Evolutionary conservation across 2,329 filamentous ascomycete genomes (phyloP).

Genomic region (Colletotrichum sp.): DNA sequence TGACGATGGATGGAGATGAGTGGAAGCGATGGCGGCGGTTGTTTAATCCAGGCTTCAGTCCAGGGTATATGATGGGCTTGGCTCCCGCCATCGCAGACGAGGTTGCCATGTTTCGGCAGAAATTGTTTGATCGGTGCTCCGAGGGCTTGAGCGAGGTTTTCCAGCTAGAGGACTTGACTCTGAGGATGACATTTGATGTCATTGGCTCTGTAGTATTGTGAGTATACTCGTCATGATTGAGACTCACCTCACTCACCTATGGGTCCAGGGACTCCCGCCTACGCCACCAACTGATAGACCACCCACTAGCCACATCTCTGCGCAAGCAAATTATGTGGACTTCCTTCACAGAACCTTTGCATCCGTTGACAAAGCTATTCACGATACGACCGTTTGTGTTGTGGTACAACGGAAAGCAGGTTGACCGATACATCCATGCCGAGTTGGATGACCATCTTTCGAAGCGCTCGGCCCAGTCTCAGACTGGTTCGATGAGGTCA

Average conservation of each 20-base stretch:
- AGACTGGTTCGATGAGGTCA: background rate
- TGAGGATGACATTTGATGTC: conserved; percentile 44
- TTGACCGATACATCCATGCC: background rate
- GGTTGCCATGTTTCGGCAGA: conserved; percentile 33
- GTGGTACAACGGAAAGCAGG: background rate
- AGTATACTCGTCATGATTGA: background rate
- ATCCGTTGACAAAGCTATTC: background rate
- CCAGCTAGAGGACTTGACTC: conserved; percentile 37
- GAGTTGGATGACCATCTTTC: background rate
- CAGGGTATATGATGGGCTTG: conserved; percentile 37
- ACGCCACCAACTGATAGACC: conserved; percentile 28
- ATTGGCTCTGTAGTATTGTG: conserved; percentile 39
- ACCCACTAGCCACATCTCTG: background rate
- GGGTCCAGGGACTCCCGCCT: conserved; percentile 31
- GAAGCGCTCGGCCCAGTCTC: background rate
- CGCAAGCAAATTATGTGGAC: conserved; percentile 4
- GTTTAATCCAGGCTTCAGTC: conserved; percentile 41
- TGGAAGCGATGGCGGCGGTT: conserved; percentile 33
- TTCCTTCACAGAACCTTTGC: background rate
- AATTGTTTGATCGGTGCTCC: background rate
- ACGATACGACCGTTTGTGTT: background rate
- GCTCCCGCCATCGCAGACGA: conserved; percentile 42
- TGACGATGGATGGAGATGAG: conserved; percentile 32
- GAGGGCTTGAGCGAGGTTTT: conserved; percentile 18
- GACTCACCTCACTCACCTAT: conserved; percentile 2